Evolutionary conservation across 768 basidiomycete genomes (phyloP).

Genomic region (Pleurotus tuoliensis): DNA sequence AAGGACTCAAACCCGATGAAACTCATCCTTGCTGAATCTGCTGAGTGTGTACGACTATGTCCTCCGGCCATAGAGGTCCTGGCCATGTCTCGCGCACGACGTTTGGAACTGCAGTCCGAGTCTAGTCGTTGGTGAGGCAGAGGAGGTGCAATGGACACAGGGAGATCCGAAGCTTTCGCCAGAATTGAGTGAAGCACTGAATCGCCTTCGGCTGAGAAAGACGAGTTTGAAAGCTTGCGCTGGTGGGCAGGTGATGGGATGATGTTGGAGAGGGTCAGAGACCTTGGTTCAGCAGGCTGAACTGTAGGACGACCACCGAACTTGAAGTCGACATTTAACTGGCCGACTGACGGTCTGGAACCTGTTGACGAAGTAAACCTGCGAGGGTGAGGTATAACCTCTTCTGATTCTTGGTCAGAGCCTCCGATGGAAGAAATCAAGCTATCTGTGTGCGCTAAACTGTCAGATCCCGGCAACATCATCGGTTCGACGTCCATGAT

Average conservation of each 20-base stretch:
- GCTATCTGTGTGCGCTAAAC: slow-evolving; percentile 31
- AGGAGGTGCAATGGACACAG: slow-evolving; percentile 32
- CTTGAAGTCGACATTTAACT: slow-evolving; percentile 68
- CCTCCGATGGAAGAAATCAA: slow-evolving; percentile 12
- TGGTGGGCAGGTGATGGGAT: slow-evolving; percentile 61
- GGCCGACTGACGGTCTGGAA: slow-evolving; percentile 55
- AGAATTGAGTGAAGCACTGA: slow-evolving; percentile 54
- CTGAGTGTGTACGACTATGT: slow-evolving; percentile 28
- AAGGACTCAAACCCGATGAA: slow-evolving; percentile 75
- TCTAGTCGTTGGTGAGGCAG: slow-evolving; percentile 30
- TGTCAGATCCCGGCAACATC: slow-evolving; percentile 34
- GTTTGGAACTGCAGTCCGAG: slow-evolving; percentile 42
- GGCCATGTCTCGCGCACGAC: slow-evolving; percentile 21
- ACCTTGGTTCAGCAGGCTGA: slow-evolving; percentile 18
- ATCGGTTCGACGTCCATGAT: slow-evolving; percentile 33
- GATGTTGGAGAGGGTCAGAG: slow-evolving; percentile 68
- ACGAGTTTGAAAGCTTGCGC: slow-evolving; percentile 43
- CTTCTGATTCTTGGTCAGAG: slow-evolving; percentile 12
- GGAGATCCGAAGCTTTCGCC: slow-evolving; percentile 29
- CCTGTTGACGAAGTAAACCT: slow-evolving; percentile 26
- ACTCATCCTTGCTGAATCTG: slow-evolving; percentile 52
- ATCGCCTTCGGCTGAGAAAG: slow-evolving; percentile 44
- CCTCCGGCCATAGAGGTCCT: slow-evolving; percentile 15
- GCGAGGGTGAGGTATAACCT: slow-evolving; percentile 11
- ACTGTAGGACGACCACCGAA: slow-evolving; percentile 54